A percentile compares a stretch with the other conserved stretches of the same genome.
Evolutionary conservation across 1,139 yeast genomes (phyloP).

Genomic region (Yamadazyma dendronema): DNA sequence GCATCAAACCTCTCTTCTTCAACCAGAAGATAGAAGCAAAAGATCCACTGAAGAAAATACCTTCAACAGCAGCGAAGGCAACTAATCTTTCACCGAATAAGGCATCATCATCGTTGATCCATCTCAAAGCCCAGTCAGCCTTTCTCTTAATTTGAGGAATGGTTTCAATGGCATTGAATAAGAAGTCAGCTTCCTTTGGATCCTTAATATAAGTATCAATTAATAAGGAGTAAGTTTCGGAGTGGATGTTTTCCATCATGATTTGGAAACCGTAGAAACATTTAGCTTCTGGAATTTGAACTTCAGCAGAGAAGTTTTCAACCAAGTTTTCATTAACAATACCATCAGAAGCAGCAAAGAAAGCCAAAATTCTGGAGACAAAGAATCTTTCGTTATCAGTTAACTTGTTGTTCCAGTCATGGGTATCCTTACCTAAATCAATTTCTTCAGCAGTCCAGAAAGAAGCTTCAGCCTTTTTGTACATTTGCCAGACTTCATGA

Average conservation of each 20-base stretch:
- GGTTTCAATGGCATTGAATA: conserved; percentile 91
- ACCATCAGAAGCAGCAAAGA: conserved; percentile 98
- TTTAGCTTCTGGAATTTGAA: conserved; percentile 96
- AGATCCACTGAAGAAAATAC: conserved; percentile 96
- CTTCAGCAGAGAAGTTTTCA: conserved; percentile 95
- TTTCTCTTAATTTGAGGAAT: conserved; percentile 93
- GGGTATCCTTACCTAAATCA: conserved; percentile 85
- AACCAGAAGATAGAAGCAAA: conserved; percentile 98
- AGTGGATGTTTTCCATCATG: conserved; percentile 99
- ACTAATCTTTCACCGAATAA: conserved; percentile 93
- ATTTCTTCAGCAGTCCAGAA: conserved; percentile 99
- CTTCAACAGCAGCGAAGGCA: conserved; percentile 99
- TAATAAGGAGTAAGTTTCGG: conserved; percentile 92
- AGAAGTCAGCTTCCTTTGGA: conserved; percentile 82
- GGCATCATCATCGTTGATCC: conserved; percentile 88
- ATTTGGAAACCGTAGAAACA: conserved; percentile 99
- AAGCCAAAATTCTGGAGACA: conserved; percentile 90
- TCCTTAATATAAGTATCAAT: conserved; percentile 95
- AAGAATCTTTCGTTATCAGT: conserved; percentile 89
- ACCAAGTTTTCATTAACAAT: conserved; percentile 96
- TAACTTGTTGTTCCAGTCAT: conserved; percentile 85
- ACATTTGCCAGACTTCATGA: conserved; percentile 98
- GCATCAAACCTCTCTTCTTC: conserved; percentile 97
- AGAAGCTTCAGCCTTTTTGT: conserved; percentile 97
- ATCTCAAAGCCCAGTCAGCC: conserved; percentile 97